Percentiles rank a stretch among this genome's conserved stretches.
phyloP scores from a whole-genome alignment of 2,329 filamentous ascomycete genomes.

The Aspergillus transmontanensis region DNA sequence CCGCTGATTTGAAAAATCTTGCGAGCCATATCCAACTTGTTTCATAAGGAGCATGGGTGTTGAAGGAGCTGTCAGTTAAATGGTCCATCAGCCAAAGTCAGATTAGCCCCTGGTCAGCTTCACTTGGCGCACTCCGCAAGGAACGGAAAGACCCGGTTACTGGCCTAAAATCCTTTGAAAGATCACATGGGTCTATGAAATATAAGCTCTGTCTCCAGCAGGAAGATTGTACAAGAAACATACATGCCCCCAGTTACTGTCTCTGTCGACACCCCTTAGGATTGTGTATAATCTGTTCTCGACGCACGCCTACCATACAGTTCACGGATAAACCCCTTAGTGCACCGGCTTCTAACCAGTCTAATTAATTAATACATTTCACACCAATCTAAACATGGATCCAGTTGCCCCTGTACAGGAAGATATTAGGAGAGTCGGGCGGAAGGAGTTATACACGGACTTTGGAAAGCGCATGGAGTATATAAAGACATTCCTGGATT shows the following conservation, averaged over 20 bases:
- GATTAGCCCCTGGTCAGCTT: not conserved
- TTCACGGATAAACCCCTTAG: not conserved
- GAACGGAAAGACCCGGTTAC: not conserved
- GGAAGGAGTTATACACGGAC: slow-evolving; percentile 16
- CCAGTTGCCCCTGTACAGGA: not conserved
- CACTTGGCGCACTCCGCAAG: slow-evolving; percentile 1
- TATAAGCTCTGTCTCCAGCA: not conserved
- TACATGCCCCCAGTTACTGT: not conserved
- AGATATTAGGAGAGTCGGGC: slow-evolving; percentile 8
- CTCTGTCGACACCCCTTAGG: not conserved
- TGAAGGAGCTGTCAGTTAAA: not conserved
- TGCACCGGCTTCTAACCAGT: not conserved
- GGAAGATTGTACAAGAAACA: not conserved
- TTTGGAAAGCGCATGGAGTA: slow-evolving; percentile 14
- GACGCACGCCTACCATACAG: not conserved
- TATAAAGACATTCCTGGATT: slow-evolving; percentile 9
- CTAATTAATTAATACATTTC: not conserved
- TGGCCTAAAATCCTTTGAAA: not conserved
- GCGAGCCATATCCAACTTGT: not conserved
- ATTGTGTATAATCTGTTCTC: not conserved
- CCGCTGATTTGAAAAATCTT: not conserved
- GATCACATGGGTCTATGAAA: not conserved
- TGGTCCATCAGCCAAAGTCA: not conserved
- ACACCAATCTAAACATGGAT: slow-evolving; percentile 1
- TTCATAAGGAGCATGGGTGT: not conserved